phyloP scores from a whole-genome alignment of 805 yeast genomes.

The Brettanomyces naardenensis region DNA sequence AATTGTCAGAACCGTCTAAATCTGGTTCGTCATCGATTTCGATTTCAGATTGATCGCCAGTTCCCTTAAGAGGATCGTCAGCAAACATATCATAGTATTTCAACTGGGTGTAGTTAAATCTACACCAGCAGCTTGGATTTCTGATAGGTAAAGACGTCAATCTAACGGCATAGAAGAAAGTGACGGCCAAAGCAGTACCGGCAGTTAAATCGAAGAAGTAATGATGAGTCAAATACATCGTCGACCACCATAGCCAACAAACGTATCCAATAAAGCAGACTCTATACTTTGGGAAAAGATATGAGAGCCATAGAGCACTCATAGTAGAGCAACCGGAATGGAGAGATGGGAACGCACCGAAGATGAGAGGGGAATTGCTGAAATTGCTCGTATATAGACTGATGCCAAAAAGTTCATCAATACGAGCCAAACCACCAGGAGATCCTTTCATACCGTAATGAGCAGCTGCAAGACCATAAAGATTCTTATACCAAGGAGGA shows the following conservation, averaged over 20 bases:
- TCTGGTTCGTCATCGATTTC: not conserved
- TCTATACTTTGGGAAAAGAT: constrained; percentile 65
- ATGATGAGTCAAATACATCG: constrained; percentile 97
- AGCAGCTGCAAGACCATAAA: constrained; percentile 81
- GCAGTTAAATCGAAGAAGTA: constrained; percentile 87
- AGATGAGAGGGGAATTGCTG: constrained; percentile 77
- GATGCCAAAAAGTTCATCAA: constrained; percentile 68
- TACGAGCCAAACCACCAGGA: constrained; percentile 88
- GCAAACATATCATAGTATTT: constrained; percentile 25
- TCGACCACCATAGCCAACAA: constrained; percentile 96
- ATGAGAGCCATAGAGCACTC: constrained; percentile 78
- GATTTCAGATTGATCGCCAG: not conserved
- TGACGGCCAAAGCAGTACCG: constrained; percentile 70
- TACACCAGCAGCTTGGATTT: constrained; percentile 46
- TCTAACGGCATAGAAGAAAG: constrained; percentile 63
- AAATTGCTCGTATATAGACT: constrained; percentile 78
- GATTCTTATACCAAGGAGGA: constrained; percentile 89
- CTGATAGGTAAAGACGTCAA: constrained; percentile 56
- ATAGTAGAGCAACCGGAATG: constrained; percentile 90
- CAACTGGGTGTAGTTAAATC: constrained; percentile 56
- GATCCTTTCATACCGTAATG: constrained; percentile 84
- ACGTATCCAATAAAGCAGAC: constrained; percentile 66
- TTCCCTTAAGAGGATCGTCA: constrained; percentile 26
- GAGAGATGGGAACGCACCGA: constrained; percentile 68
- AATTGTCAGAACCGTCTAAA: too few species aligned